A percentile compares a stretch with the other conserved stretches of the same genome.
phyloP scores from a whole-genome alignment of 495 filamentous ascomycete genomes.

The Tirmania nivea region DNA sequence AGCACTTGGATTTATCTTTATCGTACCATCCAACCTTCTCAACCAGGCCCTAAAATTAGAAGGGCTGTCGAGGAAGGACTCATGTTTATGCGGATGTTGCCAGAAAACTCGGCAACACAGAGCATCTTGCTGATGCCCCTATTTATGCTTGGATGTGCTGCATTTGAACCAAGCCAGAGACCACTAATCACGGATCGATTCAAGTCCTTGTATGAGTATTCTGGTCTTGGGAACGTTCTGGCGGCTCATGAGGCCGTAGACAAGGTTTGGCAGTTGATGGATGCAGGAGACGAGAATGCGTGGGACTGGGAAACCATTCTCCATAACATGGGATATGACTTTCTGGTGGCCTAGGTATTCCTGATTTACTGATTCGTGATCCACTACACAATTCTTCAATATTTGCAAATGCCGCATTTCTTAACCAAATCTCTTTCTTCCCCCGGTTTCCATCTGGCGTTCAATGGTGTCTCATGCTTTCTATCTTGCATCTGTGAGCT shows the following conservation, averaged over 20 bases:
- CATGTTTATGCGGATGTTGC: conserved; percentile 36
- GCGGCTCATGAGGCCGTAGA: conserved; percentile 54
- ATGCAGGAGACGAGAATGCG: conserved; percentile 43
- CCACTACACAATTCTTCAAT: background rate
- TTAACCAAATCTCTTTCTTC: background rate
- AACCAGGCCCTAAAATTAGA: conserved; percentile 42
- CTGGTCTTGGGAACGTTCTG: conserved; percentile 59
- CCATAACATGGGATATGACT: conserved; percentile 54
- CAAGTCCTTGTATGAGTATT: conserved; percentile 49
- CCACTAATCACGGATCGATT: conserved; percentile 48
- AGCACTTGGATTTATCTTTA: conserved; percentile 81
- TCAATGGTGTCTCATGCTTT: background rate
- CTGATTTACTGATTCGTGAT: background rate
- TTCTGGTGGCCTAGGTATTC: conserved; percentile 39
- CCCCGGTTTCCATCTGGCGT: background rate
- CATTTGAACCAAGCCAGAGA: conserved; percentile 47
- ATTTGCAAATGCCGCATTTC: background rate
- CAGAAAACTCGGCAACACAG: conserved; percentile 41
- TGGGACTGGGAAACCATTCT: conserved; percentile 90
- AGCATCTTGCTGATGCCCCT: conserved; percentile 73
- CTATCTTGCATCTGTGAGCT: too few species aligned
- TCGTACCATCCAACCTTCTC: conserved; percentile 60
- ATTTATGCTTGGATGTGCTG: conserved; percentile 72
- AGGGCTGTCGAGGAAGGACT: conserved; percentile 63
- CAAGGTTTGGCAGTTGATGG: conserved; percentile 68